Percentiles rank a stretch among this genome's conserved stretches.
Evolutionary conservation across 441 rosid species (phyloP).

Genomic region (Syzygium syzygioides): DNA sequence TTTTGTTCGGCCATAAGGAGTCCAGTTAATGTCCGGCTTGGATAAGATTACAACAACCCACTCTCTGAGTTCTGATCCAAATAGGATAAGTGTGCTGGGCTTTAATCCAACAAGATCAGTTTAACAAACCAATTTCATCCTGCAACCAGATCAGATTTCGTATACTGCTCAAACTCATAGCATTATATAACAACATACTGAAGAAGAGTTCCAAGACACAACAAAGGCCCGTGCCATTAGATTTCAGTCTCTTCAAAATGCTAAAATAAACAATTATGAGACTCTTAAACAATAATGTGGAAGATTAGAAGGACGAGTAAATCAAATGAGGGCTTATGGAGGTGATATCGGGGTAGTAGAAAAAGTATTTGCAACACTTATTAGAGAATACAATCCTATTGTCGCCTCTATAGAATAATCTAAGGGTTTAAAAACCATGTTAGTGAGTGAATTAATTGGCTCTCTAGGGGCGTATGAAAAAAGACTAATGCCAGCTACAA

Average conservation of each 20-base stretch:
- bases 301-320: not conserved
- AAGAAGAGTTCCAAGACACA: not conserved
- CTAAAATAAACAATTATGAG: not conserved
- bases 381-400: not conserved
- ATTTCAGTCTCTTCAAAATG: not conserved
- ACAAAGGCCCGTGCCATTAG: not conserved
- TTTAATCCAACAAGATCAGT: not conserved
- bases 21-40: not conserved
- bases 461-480: not conserved
- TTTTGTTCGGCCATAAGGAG: not conserved
- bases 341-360: not conserved
- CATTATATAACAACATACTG: not conserved
- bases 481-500: not conserved
- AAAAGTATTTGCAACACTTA: not conserved
- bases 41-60: not conserved
- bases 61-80: not conserved
- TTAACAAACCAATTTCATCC: not conserved
- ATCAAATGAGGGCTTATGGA: not conserved
- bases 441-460: not conserved
- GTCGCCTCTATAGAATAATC: not conserved
- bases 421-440: not conserved
- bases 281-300: not conserved
- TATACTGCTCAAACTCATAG: fast-evolving
- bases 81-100: not conserved
- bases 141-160: fast-evolving